These are phyloP conservation scores for Drechslerella stenobrocha DNA, from an alignment of 2,329 filamentous ascomycete species.

Conservation along the genomic window DNA sequence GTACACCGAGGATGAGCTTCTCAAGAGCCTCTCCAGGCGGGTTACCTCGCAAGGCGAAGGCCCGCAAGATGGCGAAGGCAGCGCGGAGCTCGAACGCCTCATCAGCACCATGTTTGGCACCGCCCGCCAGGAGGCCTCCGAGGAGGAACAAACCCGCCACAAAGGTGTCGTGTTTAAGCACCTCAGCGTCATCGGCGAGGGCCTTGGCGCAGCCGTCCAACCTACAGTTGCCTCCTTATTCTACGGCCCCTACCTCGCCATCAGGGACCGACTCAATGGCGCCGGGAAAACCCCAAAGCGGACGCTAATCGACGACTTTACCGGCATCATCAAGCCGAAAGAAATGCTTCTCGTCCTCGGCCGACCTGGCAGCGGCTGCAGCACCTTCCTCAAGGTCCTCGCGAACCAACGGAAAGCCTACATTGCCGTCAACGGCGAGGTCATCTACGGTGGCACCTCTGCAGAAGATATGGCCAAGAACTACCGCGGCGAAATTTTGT, in stretches of 20 bases:
- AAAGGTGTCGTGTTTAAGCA: conserved; percentile 71
- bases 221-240: conserved; percentile 64
- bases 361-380: conserved; percentile 71
- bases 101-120: conserved; percentile 73
- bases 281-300: conserved; percentile 27
- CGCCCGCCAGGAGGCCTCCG: conserved; percentile 66
- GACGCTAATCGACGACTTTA: conserved; percentile 49
- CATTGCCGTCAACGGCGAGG: conserved; percentile 54
- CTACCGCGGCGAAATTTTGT: conserved; percentile 69
- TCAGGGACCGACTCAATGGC: conserved; percentile 57
- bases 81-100: conserved; percentile 64
- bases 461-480: conserved; percentile 62
- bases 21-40: conserved; percentile 11
- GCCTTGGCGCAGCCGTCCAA: conserved; percentile 66
- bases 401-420: conserved; percentile 63
- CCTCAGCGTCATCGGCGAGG: conserved; percentile 70
- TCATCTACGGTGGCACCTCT: conserved; percentile 63
- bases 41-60: not conserved
- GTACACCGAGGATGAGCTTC: conserved; percentile 9
- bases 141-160: conserved; percentile 71
- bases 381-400: conserved; percentile 70
- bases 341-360: conserved; percentile 87
- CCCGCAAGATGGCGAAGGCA: conserved; percentile 55
- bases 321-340: conserved; percentile 57
- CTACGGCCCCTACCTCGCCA: conserved; percentile 58